Conservation (phyloP, 305 asterid genomes). For the Solanum hybrid region DNA sequence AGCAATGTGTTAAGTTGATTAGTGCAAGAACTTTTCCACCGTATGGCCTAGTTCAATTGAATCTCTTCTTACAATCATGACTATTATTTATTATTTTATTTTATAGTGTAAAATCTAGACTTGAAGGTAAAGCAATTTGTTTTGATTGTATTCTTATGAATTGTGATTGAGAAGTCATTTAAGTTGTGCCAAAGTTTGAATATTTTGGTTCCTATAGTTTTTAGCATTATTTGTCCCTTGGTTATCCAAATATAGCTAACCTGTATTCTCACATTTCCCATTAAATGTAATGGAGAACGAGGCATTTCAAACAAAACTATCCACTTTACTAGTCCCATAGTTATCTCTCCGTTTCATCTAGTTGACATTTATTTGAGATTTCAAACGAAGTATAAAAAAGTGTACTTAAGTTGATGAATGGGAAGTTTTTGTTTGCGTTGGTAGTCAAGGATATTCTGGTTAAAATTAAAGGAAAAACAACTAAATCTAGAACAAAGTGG, state of each 20-base stretch:
- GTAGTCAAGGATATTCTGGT: background rate
- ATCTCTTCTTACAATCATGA: background rate
- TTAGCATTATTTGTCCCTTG: background rate
- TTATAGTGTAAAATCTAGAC: background rate
- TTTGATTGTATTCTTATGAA: background rate
- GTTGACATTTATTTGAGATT: background rate
- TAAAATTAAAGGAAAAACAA: background rate
- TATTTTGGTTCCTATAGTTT: background rate
- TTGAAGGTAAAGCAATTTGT: background rate
- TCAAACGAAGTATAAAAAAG: background rate
- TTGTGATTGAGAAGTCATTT: background rate
- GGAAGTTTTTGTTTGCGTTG: background rate
- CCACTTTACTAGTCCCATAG: background rate
- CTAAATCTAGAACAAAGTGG: background rate
- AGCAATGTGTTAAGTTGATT: background rate
- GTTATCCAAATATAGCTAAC: background rate
- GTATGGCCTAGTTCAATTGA: background rate
- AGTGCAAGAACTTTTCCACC: background rate
- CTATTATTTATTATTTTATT: background rate
- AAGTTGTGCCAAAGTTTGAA: background rate
- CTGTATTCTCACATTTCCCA: background rate
- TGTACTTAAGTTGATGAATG: background rate
- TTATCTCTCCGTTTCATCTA: background rate
- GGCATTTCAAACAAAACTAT: background rate
- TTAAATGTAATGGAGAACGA: background rate